These are phyloP conservation scores for Penstemon davidsonii DNA, from an alignment of 257 asterid genomes.

Conservation along the genomic window DNA sequence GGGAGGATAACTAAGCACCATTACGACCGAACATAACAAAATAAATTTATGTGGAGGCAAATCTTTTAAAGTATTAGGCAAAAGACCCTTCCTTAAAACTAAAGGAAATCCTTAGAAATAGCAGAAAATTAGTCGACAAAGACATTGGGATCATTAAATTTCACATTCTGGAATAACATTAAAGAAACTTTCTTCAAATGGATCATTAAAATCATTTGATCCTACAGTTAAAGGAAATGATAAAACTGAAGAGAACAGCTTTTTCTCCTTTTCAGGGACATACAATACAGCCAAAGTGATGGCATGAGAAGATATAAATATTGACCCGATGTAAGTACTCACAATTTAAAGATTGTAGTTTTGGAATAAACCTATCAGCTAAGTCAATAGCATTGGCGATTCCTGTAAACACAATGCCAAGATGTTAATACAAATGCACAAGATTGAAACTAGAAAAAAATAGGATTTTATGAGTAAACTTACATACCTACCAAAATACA, in stretches of 20 bases:
- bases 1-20: neutral
- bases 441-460: slow-evolving; percentile 22
- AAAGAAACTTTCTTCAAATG: neutral
- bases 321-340: slow-evolving; percentile 41
- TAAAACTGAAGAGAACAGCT: neutral
- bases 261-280: neutral
- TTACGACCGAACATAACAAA: neutral
- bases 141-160: neutral
- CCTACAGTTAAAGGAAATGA: neutral
- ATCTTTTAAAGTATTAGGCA: neutral
- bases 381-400: slow-evolving; percentile 95
- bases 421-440: slow-evolving; percentile 24
- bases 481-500: slow-evolving; percentile 81
- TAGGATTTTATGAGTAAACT: slow-evolving; percentile 9
- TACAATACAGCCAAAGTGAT: slow-evolving; percentile 9
- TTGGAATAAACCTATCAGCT: slow-evolving; percentile 94
- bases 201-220: neutral
- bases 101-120: neutral
- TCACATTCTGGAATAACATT: neutral
- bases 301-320: slow-evolving; percentile 7
- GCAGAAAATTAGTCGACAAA: neutral
- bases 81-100: neutral
- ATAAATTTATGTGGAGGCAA: neutral
- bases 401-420: slow-evolving; percentile 56
- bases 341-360: slow-evolving; percentile 81